Conservation (phyloP, 2,329 filamentous ascomycete genomes). For the Aspergillus flavus region DNA sequence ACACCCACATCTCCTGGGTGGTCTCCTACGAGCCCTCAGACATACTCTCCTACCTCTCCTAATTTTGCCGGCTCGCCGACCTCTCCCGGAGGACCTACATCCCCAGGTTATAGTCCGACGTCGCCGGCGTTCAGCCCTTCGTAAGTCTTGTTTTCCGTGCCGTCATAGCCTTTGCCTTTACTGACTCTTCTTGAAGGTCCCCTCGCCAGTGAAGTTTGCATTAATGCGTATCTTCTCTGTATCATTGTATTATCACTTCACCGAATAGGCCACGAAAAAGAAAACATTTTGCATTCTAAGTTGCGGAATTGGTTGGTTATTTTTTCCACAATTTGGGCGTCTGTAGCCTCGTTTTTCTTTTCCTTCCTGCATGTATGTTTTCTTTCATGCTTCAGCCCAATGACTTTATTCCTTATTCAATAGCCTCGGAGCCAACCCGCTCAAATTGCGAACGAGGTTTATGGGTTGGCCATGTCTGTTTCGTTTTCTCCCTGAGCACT, state of each 20-base stretch:
- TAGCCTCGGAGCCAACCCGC: conserved; percentile 27
- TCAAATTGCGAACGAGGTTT: conserved; percentile 37
- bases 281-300: conserved; percentile 40
- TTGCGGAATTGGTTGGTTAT: conserved; percentile 44
- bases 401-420: conserved; percentile 23
- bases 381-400: conserved; percentile 26
- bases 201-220: conserved; percentile 42
- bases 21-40: conserved; percentile 50
- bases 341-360: conserved; percentile 22
- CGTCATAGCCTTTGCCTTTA: background rate
- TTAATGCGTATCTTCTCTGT: conserved; percentile 25
- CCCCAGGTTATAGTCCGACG: conserved; percentile 48
- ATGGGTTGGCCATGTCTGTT: conserved; percentile 26
- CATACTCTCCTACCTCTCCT: conserved; percentile 54
- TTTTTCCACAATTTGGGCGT: conserved; percentile 37
- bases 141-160: conserved; percentile 32
- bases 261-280: conserved; percentile 29
- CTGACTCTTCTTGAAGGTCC: conserved; percentile 35
- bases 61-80: conserved; percentile 51
- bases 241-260: conserved; percentile 44
- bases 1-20: conserved; percentile 59
- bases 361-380: conserved; percentile 37
- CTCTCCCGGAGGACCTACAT: conserved; percentile 43
- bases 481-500: conserved; percentile 16
- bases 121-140: conserved; percentile 48